phyloP scores from a whole-genome alignment of 345 rosid genomes.

The Eucalyptus pauciflora region DNA sequence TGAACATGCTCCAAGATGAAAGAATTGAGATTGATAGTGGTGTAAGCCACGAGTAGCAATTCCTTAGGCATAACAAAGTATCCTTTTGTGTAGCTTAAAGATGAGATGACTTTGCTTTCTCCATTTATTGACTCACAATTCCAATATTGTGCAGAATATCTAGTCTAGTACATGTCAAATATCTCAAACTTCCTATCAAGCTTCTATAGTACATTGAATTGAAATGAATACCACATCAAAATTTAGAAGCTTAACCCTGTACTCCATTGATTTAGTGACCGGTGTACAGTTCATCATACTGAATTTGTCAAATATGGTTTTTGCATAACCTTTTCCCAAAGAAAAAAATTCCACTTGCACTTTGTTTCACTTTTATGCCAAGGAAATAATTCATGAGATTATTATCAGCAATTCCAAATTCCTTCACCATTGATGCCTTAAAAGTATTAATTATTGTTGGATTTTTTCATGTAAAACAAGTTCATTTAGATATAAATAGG shows the following conservation, averaged over 20 bases:
- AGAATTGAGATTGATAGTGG: background rate
- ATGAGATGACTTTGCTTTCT: background rate
- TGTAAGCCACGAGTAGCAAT: background rate
- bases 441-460: background rate
- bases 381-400: background rate
- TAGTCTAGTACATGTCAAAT: background rate
- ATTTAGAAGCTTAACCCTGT: no score
- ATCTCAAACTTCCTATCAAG: no score
- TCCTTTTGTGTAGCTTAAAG: background rate
- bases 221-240: no score
- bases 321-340: no score
- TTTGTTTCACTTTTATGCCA: background rate
- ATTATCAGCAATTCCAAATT: no score
- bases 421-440: background rate
- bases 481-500: background rate
- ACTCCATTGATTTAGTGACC: no score
- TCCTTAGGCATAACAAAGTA: background rate
- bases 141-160: background rate
- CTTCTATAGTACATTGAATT: no score
- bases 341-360: background rate
- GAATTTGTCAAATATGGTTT: background rate
- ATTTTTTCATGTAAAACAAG: background rate
- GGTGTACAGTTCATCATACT: no score
- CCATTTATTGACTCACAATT: background rate
- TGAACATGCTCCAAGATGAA: background rate